Conservation (phyloP, 176 grass and related monocot genomes). For the Musa beccarii region DNA sequence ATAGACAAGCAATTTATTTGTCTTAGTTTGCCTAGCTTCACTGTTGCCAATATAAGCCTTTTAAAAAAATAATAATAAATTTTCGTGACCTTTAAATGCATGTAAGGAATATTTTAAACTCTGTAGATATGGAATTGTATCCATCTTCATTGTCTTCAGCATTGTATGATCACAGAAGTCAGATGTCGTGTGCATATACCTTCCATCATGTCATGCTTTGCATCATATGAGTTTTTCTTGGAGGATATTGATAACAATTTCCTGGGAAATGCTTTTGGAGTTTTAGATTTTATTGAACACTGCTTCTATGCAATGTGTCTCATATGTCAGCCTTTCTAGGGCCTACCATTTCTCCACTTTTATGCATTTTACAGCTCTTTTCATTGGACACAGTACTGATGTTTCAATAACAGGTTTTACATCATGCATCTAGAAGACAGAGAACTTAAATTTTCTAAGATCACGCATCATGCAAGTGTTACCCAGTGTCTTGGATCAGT, state of each 20-base stretch:
- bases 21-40: neutral
- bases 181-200: neutral
- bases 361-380: neutral
- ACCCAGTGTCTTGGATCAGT: constrained; percentile 89
- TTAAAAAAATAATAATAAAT: too few relatives aligned
- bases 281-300: neutral
- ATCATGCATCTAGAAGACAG: constrained; percentile 56
- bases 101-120: neutral
- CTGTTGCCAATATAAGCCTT: neutral
- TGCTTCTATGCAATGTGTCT: neutral
- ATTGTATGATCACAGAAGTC: neutral
- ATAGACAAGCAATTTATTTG: neutral
- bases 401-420: constrained; percentile 32
- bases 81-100: too few relatives aligned
- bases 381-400: constrained; percentile 1
- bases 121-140: neutral
- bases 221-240: neutral
- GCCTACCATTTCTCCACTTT: neutral
- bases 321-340: neutral
- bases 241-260: neutral
- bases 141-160: neutral
- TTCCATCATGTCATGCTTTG: neutral
- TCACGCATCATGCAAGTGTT: constrained; percentile 90
- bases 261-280: neutral
- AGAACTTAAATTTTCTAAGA: constrained; percentile 49